Base-by-base conservation (phyloP, 192 early-diverging fungal genomes). In the Coemansia sp. region DNA sequence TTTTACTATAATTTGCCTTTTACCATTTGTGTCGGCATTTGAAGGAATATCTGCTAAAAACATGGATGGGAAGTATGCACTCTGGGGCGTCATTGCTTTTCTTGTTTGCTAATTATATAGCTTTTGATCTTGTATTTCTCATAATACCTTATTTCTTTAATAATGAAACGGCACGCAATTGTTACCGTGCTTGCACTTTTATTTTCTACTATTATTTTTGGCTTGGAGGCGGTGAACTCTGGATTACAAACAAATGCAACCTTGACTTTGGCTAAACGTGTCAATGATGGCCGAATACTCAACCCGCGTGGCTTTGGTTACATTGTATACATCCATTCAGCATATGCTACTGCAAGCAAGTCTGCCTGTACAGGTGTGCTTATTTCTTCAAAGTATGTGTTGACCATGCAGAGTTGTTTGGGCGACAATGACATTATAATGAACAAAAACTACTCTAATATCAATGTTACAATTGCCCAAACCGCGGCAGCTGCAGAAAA, bases 321-420 rank as follows among this genome's bases (percentile, higher is more conserved):
- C 28, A 54, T 54, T 31, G 52, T 54, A 14, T 14, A 25, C n/a
- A 54, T 54, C 26, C 31, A 54, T 21, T 25, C 52, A 25, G 28
- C 6, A 2, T 15, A 28, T 25, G 24, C 28, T n/a, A 6, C 24
- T 14, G 52, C 28, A 3, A 25, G 52, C 5, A 28, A 34, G n/a
- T 28, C 52, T 28, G 52, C 52, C 3, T 54, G 52, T 28, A 54
- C 52, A 4, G 52, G 52, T 23, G 28, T 54, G 10, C 52, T 54
- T 31, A 24, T 54, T 54, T 54, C 52, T 8, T 54, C 52, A 17
- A 54, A 28, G 28, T 54, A 54, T 54, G 52, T 54, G 9, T 26
- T 54, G 23, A 54, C 52, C 28, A 54, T 28, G 26, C 52, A 54
- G 28, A 54, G 52, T 17, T 54, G 52, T 15, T 15, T 54, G 4